Evolutionary conservation across 345 rosid species (phyloP), one percentile per base, ranked within the genome.

Genomic region (Populus ilicifolia): DNA sequence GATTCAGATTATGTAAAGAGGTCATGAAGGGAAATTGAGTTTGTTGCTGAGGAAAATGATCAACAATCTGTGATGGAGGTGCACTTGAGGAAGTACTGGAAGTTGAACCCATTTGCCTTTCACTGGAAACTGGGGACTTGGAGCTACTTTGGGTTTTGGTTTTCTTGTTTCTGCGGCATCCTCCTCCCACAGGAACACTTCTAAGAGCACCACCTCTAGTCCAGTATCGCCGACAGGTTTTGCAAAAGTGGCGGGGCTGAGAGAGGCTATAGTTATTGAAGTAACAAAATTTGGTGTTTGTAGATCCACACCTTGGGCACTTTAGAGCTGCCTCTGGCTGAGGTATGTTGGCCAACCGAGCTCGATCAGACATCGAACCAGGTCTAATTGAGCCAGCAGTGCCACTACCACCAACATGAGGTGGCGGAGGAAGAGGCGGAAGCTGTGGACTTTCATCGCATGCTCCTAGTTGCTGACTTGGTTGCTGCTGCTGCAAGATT

Each of bases 181-280:
- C 90, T 27, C 97, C 97, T 3, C 97, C 97, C 5, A 91, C 92
- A 1, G 97, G 97, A 67, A 91, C 93, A 76, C 79, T 91, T 72
- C 97, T 85, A 27, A 89, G 83, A 54, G 92, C 88, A 4, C 97
- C 97, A 0, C 95, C 97, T 46, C 80, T 75, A 27, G 97, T 93
- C 97, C 97, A 93, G 84, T 93, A 93, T 17, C 97, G 88, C 61
- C 95, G 92, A 48, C 97, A 93, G 13, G 87, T 87, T 79, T 93
- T 93, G 80, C 97, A 93, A 75, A 89, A 89, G 87, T 93, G 88
- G 64, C 97, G 94, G 9, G 95, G 97, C 76, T 93, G 97, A 16
- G 90, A 74, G 66, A 91, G 88, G 88, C 84, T 93, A 63, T 93
- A 93, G 85, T 93, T 93, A 43, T 93, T 93, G 89, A 83, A 92